Evolutionary conservation across 2,329 filamentous ascomycete species (phyloP), one percentile per base, ranked within the genome.

Genomic region (Fusarium nurragi): DNA sequence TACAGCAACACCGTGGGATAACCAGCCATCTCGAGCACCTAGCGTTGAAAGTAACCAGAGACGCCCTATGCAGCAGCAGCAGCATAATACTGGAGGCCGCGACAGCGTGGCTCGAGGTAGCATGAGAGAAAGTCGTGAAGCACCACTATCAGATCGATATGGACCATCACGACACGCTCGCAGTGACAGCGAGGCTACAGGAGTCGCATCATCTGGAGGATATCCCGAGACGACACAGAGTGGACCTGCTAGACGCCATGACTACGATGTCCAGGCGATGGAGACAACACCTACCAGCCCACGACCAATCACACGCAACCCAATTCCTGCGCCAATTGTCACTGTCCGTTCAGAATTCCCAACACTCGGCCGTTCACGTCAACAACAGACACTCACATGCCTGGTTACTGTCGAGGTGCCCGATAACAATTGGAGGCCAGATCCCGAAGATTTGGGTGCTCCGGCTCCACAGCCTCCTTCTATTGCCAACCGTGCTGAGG

Each of bases 231-330:
- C 89, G 4, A 88, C 88, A 16, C 88, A 92, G 69, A 90, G 87
- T 71, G 86, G 85, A 8, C 86, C 86, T 34, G 84, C 85, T 37
- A 87, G 94, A 70, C 90, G 91, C 53, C 93, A 97, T 74, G 94
- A 98, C 75, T 98, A 97, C 73, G 95, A 98, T 74, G 87, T 97
- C 16, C 94, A 98, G 76, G 93, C 94, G 5, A 97, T 97, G 92
- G 94, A 97, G 77, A 92, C 92, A 0, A 90, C 89, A 30, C 83
- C 96, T 18, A 86, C 87, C 65, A 93, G 88, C 77, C 91, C 93
- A 7, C 88, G 90, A 34, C 79, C 84, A 7, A 84, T 90, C 19
- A 84, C 88, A 11, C 91, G 90, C 71, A 97, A 97, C 69, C 93
- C 93, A 0, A 97, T 98, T 57, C 94, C 95, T 1, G 83, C 93